Conservation (phyloP, 345 rosid genomes). For the Geranium rotundifolium region DNA sequence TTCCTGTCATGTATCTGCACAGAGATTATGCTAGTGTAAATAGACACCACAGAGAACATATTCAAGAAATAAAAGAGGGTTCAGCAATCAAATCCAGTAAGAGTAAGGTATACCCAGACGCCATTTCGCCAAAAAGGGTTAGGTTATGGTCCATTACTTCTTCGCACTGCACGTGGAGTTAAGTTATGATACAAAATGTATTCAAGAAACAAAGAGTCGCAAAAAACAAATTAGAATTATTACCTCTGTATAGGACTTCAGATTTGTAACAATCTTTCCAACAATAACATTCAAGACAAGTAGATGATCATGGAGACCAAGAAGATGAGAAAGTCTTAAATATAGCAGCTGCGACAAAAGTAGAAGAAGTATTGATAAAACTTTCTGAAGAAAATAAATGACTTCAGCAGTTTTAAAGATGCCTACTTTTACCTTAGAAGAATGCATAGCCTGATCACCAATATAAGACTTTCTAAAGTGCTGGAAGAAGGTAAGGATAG, state of each 20-base stretch:
- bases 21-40: slow-evolving; percentile 1
- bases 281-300: slow-evolving; percentile 79
- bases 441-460: slow-evolving; percentile 99
- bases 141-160: slow-evolving; percentile 90
- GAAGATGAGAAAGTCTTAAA: slow-evolving; percentile 81
- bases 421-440: slow-evolving; percentile 65
- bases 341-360: slow-evolving; percentile 81
- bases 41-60: neutral
- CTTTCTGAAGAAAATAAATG: neutral
- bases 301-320: slow-evolving; percentile 91
- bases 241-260: slow-evolving; percentile 88
- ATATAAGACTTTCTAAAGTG: slow-evolving; percentile 95
- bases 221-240: slow-evolving; percentile 6
- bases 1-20: slow-evolving; percentile 95
- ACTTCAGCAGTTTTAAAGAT: neutral
- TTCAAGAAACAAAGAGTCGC: slow-evolving; percentile 4
- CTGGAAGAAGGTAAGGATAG: slow-evolving; percentile 94
- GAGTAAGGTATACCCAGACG: slow-evolving; percentile 61
- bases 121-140: slow-evolving; percentile 85
- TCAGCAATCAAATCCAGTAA: slow-evolving; percentile 5
- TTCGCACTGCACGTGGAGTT: slow-evolving; percentile 42
- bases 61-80: slow-evolving; percentile 1
- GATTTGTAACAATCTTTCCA: slow-evolving; percentile 88
- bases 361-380: slow-evolving; percentile 20
- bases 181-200: slow-evolving; percentile 12